These are phyloP conservation scores for Venturia effusa DNA, from an alignment of 2,329 filamentous ascomycete genomes.

Conservation along the genomic window DNA sequence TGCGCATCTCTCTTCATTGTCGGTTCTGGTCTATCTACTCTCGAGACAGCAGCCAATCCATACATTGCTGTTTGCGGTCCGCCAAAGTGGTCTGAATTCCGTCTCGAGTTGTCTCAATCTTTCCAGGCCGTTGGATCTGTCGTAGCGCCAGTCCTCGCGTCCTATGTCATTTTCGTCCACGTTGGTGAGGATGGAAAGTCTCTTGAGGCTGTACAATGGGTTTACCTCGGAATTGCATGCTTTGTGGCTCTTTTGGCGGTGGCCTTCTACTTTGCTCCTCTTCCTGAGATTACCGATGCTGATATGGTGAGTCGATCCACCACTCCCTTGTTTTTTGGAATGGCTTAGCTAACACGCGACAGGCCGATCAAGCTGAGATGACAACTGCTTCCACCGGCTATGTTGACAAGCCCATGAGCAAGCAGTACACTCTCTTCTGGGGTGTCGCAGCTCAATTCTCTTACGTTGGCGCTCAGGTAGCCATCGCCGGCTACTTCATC, in stretches of 20 bases:
- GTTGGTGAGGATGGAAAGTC: constrained; percentile 45
- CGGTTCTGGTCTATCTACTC: constrained; percentile 59
- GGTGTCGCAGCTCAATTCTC: constrained; percentile 37
- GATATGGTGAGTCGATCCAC: constrained; percentile 40
- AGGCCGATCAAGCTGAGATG: constrained; percentile 45
- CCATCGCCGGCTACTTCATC: constrained; percentile 41
- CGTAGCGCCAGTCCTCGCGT: constrained; percentile 61
- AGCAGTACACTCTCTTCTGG: constrained; percentile 40
- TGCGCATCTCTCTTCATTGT: constrained; percentile 62
- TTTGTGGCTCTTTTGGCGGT: constrained; percentile 58
- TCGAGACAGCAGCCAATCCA: constrained; percentile 69
- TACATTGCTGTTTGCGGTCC: constrained; percentile 68
- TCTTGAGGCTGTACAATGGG: constrained; percentile 63
- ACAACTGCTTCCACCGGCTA: constrained; percentile 38
- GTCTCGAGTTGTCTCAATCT: constrained; percentile 67
- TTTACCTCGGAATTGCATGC: constrained; percentile 67
- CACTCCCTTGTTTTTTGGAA: neutral
- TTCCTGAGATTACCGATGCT: constrained; percentile 62
- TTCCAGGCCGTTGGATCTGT: constrained; percentile 69
- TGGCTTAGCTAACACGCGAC: neutral
- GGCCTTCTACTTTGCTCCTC: constrained; percentile 55
- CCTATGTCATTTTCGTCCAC: constrained; percentile 55
- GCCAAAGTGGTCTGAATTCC: constrained; percentile 61
- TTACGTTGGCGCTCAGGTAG: constrained; percentile 42
- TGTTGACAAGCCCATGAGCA: constrained; percentile 51